phyloP scores from a whole-genome alignment of 768 basidiomycete species.

The Tulasnella sp. region DNA sequence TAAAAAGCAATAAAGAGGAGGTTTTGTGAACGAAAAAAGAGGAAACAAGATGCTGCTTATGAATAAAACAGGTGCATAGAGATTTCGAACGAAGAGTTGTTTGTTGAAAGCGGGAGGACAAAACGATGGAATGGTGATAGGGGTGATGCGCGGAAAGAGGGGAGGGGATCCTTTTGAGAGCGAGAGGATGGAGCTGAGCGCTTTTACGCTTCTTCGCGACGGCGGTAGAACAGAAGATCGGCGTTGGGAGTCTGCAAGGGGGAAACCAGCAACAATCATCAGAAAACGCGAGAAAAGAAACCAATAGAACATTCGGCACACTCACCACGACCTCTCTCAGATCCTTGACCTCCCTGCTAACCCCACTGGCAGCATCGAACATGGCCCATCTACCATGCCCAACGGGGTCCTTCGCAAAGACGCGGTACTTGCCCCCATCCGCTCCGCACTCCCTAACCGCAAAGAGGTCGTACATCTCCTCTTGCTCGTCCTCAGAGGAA shows the following conservation, averaged over 20 bases:
- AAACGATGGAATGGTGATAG: not conserved
- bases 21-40: not conserved
- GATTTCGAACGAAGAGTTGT: not conserved
- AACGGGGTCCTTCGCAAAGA: conserved; percentile 1
- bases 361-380: conserved; percentile 1
- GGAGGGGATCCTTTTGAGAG: not conserved
- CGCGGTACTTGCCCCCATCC: not conserved
- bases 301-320: not conserved
- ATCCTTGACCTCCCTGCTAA: not conserved
- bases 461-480: conserved; percentile 4
- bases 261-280: not conserved
- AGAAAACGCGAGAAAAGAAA: not conserved
- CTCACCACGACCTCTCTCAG: conserved; percentile 1
- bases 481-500: not conserved
- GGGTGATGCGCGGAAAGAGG: not conserved
- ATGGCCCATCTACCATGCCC: not conserved
- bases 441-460: not conserved
- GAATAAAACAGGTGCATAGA: not conserved
- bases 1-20: not conserved
- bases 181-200: too few relatives aligned
- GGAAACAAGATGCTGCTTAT: too few relatives aligned
- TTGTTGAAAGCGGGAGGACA: not conserved
- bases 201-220: not conserved
- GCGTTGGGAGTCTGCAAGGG: conserved; percentile 2
- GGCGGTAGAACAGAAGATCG: conserved; percentile 7